Evolutionary conservation across 768 basidiomycete genomes (phyloP).

Genomic region (Mycena floridula): DNA sequence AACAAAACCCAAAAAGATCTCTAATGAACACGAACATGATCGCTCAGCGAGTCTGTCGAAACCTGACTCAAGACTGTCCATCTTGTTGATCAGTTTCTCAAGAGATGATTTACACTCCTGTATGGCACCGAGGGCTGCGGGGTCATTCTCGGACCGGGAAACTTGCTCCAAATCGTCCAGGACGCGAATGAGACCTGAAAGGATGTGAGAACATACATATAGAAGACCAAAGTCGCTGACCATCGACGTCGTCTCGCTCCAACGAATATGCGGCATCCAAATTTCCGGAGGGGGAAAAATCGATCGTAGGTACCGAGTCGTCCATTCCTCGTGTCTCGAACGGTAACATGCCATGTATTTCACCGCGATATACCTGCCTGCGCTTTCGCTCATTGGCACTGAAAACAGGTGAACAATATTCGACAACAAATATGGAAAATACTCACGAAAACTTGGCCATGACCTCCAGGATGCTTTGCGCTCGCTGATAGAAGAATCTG

Average conservation of each 20-base stretch:
- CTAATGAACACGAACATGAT: constrained; percentile 47
- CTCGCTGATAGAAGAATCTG: constrained; percentile 75
- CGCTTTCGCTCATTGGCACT: constrained; percentile 77
- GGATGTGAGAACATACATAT: constrained; percentile 7
- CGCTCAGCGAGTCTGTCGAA: constrained; percentile 87
- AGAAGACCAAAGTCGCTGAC: constrained; percentile 33
- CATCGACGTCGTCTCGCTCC: constrained; percentile 66
- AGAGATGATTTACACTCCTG: constrained; percentile 55
- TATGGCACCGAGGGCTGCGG: constrained; percentile 47
- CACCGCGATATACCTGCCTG: constrained; percentile 78
- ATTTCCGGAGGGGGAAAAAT: constrained; percentile 68
- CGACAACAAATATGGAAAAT: not conserved
- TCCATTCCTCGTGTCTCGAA: constrained; percentile 82
- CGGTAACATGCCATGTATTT: constrained; percentile 81
- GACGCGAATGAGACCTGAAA: constrained; percentile 51
- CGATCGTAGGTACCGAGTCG: constrained; percentile 70
- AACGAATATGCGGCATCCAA: constrained; percentile 60
- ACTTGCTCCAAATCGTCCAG: constrained; percentile 63
- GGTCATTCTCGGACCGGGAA: constrained; percentile 38
- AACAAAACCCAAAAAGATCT: not conserved
- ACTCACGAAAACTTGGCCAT: constrained; percentile 85
- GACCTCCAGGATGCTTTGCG: constrained; percentile 75
- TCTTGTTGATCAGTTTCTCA: constrained; percentile 64
- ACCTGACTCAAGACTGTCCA: constrained; percentile 74
- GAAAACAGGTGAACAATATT: constrained; percentile 2